Conservation (phyloP, 1,284 basidiomycete species). For the Neonothopanus nambi region DNA sequence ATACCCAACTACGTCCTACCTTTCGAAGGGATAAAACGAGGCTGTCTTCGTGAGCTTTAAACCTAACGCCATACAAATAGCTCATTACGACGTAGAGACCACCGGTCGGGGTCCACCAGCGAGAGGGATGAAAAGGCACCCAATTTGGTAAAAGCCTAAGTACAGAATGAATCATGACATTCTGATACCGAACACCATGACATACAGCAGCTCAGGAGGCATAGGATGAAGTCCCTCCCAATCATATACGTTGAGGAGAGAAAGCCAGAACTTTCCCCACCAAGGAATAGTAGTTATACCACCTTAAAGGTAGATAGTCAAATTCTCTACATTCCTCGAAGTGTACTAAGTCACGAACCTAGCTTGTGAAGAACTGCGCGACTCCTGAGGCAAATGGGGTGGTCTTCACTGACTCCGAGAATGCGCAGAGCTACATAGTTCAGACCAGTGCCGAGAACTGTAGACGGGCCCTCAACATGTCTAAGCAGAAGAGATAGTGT, state of each 20-base stretch:
- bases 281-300: constrained; percentile 82
- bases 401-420: constrained; percentile 81
- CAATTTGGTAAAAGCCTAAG: constrained; percentile 89
- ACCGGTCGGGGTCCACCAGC: constrained; percentile 98
- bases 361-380: constrained; percentile 75
- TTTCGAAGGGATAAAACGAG: constrained; percentile 80
- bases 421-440: constrained; percentile 90
- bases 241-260: constrained; percentile 89
- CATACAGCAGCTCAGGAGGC: constrained; percentile 93
- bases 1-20: constrained; percentile 50
- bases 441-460: constrained; percentile 91
- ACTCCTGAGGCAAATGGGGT: constrained; percentile 78
- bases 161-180: no score
- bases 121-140: constrained; percentile 90
- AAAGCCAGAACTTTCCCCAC: constrained; percentile 99
- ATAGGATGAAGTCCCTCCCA: constrained; percentile 95
- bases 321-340: neutral
- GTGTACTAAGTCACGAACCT: no score
- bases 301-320: constrained; percentile 53
- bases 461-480: constrained; percentile 90
- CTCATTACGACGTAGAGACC: constrained; percentile 88
- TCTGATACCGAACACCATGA: no score
- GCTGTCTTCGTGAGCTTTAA: constrained; percentile 77
- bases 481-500: constrained; percentile 40
- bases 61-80: constrained; percentile 84